Evolutionary conservation across 2,329 filamentous ascomycete genomes (phyloP).

Genomic region (Alternaria infectoria): DNA sequence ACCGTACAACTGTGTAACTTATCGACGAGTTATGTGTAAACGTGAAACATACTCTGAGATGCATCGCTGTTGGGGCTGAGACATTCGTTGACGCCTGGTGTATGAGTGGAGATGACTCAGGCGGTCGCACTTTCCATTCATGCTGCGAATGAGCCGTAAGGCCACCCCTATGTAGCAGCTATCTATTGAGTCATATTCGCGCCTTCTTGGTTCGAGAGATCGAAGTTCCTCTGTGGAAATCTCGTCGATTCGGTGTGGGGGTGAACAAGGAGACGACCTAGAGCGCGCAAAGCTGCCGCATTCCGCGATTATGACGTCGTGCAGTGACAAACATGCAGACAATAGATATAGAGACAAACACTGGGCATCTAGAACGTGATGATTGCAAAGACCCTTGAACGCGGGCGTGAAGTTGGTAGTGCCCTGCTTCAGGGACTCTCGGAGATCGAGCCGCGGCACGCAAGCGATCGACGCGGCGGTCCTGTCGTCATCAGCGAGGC

Average conservation of each 20-base stretch:
- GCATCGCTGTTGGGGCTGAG: neutral
- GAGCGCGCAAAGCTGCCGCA: neutral
- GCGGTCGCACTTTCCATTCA: neutral
- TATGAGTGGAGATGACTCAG: constrained; percentile 12
- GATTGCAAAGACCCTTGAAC: neutral
- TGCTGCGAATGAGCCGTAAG: neutral
- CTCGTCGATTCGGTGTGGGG: neutral
- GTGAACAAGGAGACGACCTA: neutral
- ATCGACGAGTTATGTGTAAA: neutral
- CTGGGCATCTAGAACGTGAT: neutral
- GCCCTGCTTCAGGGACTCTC: neutral
- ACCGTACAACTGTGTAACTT: neutral
- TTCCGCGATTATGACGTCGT: neutral
- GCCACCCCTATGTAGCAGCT: neutral
- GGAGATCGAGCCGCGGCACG: constrained; percentile 22
- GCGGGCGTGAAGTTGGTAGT: neutral
- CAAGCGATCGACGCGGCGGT: constrained; percentile 15
- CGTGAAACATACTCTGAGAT: neutral
- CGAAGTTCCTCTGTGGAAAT: neutral
- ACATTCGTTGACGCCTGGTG: neutral
- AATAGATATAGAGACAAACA: neutral
- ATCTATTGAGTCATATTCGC: neutral
- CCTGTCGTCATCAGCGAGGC: constrained; percentile 39
- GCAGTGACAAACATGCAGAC: neutral
- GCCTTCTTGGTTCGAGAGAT: neutral